Conservation (phyloP, 179 eudicot species). For the Sideroxylon spinosum region DNA sequence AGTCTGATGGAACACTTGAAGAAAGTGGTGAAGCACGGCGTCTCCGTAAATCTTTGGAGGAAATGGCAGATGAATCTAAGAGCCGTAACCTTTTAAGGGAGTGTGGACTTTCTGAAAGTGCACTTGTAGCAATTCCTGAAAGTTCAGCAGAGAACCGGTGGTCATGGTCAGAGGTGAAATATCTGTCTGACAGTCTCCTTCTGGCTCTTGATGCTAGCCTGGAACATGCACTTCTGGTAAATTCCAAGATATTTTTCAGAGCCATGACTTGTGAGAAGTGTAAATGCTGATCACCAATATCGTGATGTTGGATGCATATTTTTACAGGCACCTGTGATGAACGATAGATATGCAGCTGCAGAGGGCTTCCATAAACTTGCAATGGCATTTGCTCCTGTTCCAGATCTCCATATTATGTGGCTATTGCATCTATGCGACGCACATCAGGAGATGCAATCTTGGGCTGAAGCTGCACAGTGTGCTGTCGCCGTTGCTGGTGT, state of each 20-base stretch:
- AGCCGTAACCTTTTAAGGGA: constrained; percentile 54
- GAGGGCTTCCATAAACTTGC: constrained; percentile 97
- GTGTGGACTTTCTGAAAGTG: constrained; percentile 68
- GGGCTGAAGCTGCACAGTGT: constrained; percentile 99
- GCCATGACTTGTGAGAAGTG: neutral
- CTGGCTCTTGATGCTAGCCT: constrained; percentile 96
- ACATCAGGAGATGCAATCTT: constrained; percentile 99
- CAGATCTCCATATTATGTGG: constrained; percentile 99
- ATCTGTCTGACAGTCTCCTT: constrained; percentile 65
- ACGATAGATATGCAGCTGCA: constrained; percentile 96
- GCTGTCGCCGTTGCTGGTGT: constrained; percentile 99
- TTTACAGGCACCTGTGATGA: constrained; percentile 82
- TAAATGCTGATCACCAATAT: neutral
- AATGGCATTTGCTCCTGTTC: constrained; percentile 95
- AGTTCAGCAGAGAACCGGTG: constrained; percentile 55
- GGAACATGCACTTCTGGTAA: constrained; percentile 93
- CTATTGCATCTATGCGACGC: constrained; percentile 96
- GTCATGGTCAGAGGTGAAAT: constrained; percentile 91
- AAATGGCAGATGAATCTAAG: constrained; percentile 86
- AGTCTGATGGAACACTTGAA: constrained; percentile 93
- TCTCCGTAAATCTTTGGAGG: constrained; percentile 81
- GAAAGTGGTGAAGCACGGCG: constrained; percentile 96
- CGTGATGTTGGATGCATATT: constrained; percentile 12
- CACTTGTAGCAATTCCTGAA: constrained; percentile 56
- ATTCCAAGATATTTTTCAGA: neutral